Evolutionary conservation across 257 asterid species (phyloP), one percentile per base, ranked within the genome.

Genomic region (Solanum pennellii): DNA sequence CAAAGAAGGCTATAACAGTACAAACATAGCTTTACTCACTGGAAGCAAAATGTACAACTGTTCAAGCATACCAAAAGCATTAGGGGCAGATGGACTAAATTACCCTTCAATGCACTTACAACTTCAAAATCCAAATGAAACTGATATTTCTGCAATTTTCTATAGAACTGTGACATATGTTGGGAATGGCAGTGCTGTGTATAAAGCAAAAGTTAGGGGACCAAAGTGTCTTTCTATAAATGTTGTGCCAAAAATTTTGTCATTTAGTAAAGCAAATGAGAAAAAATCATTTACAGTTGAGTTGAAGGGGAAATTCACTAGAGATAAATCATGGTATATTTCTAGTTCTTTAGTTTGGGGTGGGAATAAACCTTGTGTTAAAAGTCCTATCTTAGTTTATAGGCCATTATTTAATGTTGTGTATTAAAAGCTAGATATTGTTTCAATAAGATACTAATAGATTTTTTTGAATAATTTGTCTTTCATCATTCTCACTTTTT

Each of bases 11-110:
- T 94, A 91, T 92, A 87, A 86, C 35, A 83, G 82, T 79, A 49
- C 91, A 44, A 88, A 79, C 33, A 88, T 93, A 14, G 89, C 89
- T 3, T 80, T 88, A 5, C 6, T 95, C 29, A 89, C 93, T 0
- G 98, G 98, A 25, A 73, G 31, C 83, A 91, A 87, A 25, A 83
- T 31, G 4, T 82, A 90, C 93, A 86, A 90, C 49, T 94, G 98
- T 91, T 90, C 94, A 15, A 92, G 49, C 12, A 39, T 86, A 8
- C 89, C 90, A 20, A 77, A 35, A 21, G 90, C 92, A 1, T 87
- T 69, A 37, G 98, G 98, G 29, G 47, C 90, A 0, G 98, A 95
- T 12, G 95, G 95, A 41, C 91, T 95, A 56, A 94, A 94, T 89
- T 95, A 94, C 62, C 98, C 98, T 3, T 90, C 98, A 4, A 91